A percentile compares a stretch with the other conserved stretches of the same genome.
Conservation (phyloP, 139 green algal genomes). For the Coelastrella sp. region DNA sequence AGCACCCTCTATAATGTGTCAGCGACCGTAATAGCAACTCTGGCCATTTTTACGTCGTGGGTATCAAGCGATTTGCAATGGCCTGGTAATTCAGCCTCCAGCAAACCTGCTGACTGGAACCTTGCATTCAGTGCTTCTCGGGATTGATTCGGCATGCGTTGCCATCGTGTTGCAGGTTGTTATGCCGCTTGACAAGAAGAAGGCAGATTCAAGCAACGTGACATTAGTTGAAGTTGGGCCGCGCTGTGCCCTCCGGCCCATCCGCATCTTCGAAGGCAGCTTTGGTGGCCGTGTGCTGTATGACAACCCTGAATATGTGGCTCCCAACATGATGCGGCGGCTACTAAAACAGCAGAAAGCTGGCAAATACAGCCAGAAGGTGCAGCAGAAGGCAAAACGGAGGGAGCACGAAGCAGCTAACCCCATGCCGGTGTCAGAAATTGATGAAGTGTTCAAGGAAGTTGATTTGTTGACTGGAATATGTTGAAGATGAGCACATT, state of each 20-base stretch:
- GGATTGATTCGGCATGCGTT: too few relatives aligned
- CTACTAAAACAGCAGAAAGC: slow-evolving; percentile 79
- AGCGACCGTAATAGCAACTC: too few relatives aligned
- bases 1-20: too few relatives aligned
- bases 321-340: slow-evolving; percentile 86
- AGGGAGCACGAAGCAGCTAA: slow-evolving; percentile 75
- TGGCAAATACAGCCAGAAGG: slow-evolving; percentile 88
- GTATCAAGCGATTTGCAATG: too few relatives aligned
- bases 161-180: slow-evolving; percentile 68
- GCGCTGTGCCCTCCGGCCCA: slow-evolving; percentile 91
- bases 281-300: slow-evolving; percentile 94
- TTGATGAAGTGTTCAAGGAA: slow-evolving; percentile 77
- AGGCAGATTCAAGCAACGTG: slow-evolving; percentile 59
- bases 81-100: too few relatives aligned
- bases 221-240: slow-evolving; percentile 91
- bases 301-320: slow-evolving; percentile 94
- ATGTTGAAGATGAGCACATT: too few relatives aligned
- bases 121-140: too few relatives aligned
- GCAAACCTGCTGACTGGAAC: too few relatives aligned
- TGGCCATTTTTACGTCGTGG: too few relatives aligned
- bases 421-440: slow-evolving; percentile 59
- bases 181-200: slow-evolving; percentile 82
- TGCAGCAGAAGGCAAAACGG: slow-evolving; percentile 60
- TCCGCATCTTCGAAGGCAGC: slow-evolving; percentile 89
- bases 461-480: background rate